phyloP scores from a whole-genome alignment of 208 protist species.

The Borovskyia barvae region DNA sequence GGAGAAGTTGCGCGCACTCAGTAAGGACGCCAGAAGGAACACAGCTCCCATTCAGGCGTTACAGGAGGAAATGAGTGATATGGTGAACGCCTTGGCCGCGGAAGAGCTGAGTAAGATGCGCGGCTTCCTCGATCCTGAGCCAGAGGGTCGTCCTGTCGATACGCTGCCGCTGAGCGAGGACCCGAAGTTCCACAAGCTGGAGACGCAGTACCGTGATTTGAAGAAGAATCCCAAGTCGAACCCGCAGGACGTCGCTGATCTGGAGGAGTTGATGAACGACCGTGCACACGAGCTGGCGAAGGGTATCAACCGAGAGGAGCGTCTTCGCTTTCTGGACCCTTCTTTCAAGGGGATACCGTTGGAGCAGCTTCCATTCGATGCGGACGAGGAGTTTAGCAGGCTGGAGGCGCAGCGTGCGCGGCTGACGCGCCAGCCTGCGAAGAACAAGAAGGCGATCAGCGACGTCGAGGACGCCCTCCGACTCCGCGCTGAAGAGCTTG shows the following conservation, averaged over 20 bases:
- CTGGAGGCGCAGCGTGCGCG: slow-evolving; percentile 71
- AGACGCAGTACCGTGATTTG: slow-evolving; percentile 59
- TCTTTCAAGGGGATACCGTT: slow-evolving; percentile 47
- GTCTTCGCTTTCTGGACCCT: slow-evolving; percentile 51
- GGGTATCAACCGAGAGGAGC: slow-evolving; percentile 63
- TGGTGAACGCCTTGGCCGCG: slow-evolving; percentile 47
- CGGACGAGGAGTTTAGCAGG: slow-evolving; percentile 56
- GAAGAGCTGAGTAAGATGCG: slow-evolving; percentile 60
- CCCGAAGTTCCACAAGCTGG: slow-evolving; percentile 49
- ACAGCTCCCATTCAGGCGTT: slow-evolving; percentile 34
- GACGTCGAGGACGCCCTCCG: slow-evolving; percentile 61
- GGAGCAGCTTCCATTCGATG: slow-evolving; percentile 67
- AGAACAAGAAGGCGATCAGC: slow-evolving; percentile 56
- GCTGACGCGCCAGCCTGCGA: slow-evolving; percentile 52
- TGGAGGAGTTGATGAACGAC: slow-evolving; percentile 80
- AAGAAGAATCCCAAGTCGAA: slow-evolving; percentile 54
- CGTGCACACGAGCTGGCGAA: slow-evolving; percentile 69
- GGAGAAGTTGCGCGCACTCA: slow-evolving; percentile 51
- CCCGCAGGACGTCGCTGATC: slow-evolving; percentile 48
- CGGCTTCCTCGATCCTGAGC: slow-evolving; percentile 67
- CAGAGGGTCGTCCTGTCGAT: slow-evolving; percentile 59
- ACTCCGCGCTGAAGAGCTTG: slow-evolving; percentile 65
- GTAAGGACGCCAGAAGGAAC: slow-evolving; percentile 50
- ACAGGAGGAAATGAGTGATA: slow-evolving; percentile 53
- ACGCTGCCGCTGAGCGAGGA: slow-evolving; percentile 63